Evolutionary conservation across 345 rosid species (phyloP), one percentile per base, ranked within the genome.

Genomic region (Brassica juncea): DNA sequence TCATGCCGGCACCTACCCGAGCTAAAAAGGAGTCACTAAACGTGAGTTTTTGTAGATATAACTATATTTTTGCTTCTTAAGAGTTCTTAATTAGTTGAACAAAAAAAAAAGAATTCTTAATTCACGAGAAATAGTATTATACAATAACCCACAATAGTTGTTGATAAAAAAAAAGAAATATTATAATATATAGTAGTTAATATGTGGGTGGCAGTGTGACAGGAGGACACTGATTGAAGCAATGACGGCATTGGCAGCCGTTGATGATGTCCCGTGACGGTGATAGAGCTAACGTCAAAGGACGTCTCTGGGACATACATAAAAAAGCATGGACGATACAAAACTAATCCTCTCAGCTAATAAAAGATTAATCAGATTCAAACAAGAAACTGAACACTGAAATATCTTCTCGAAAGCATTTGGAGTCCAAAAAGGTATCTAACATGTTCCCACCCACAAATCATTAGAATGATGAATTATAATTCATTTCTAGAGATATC

Each of bases 191-290:
- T 19, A n/a, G 31, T 52, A 49, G 73, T 70, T 62, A 21, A 73
- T 70, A 72, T 44, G 77, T 59, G 54, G 72, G 54, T 78, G 54
- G 23, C 27, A 58, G 37, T 59, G 77, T 72, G 73, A 79, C 64
- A 72, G 15, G 73, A 44, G 30, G 77, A 47, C 70, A 65, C 72
- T 78, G 60, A 63, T 71, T 54, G 66, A 15, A 71, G 62, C 78
- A 16, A 34, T 37, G 82, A 52, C 65, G 74, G 70, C 65, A 73
- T 61, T 52, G 66, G 78, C 74, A 74, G 74, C 74, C 78, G 70
- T 73, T 68, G 74, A 34, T 58, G 69, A 59, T 67, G 73, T 59
- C 68, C 64, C 39, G 70, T 67, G 78, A 73, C 64, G 74, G 73
- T 60, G 78, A 73, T 77, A 60, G 39, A 68, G 54, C 61, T 3